These are phyloP conservation scores for Fusarium nanum DNA, from an alignment of 2,329 filamentous ascomycete genomes.

Conservation along the genomic window DNA sequence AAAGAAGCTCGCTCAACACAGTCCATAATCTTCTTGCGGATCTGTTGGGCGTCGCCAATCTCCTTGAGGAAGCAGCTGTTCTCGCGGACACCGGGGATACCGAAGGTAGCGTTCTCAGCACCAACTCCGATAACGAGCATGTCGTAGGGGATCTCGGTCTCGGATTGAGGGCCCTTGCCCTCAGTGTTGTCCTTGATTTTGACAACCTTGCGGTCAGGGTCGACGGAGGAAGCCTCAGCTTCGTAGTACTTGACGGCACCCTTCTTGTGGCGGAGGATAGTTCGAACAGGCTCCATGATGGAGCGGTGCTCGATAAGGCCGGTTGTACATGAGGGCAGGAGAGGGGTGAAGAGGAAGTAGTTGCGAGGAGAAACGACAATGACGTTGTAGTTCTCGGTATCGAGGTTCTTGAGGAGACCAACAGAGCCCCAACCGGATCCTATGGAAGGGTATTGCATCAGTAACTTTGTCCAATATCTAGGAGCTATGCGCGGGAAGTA, in stretches of 20 bases:
- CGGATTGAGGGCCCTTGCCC: constrained; percentile 82
- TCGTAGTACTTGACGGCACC: constrained; percentile 96
- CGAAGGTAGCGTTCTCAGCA: constrained; percentile 98
- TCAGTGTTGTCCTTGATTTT: constrained; percentile 93
- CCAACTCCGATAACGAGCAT: constrained; percentile 98
- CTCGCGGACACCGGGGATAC: constrained; percentile 94
- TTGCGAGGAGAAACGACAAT: constrained; percentile 97
- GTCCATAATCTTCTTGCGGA: constrained; percentile 99
- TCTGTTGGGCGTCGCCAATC: constrained; percentile 93
- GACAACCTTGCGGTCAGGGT: constrained; percentile 88
- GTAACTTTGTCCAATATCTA: constrained; percentile 28
- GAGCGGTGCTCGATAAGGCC: constrained; percentile 98
- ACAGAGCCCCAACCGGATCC: constrained; percentile 97
- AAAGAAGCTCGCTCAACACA: constrained; percentile 98
- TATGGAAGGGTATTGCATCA: constrained; percentile 54
- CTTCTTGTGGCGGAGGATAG: constrained; percentile 95
- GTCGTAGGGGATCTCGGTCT: constrained; percentile 95
- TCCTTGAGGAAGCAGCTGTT: constrained; percentile 99
- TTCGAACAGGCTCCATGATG: constrained; percentile 99
- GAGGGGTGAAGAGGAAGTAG: constrained; percentile 99
- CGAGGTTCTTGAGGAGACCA: constrained; percentile 96
- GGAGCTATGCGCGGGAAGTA: constrained; percentile 7
- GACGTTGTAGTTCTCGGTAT: constrained; percentile 99
- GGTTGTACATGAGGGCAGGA: constrained; percentile 96
- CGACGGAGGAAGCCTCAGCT: constrained; percentile 95